These are phyloP conservation scores for Aspergillus arachidicola DNA, from an alignment of 2,329 filamentous ascomycete genomes.

Conservation along the genomic window DNA sequence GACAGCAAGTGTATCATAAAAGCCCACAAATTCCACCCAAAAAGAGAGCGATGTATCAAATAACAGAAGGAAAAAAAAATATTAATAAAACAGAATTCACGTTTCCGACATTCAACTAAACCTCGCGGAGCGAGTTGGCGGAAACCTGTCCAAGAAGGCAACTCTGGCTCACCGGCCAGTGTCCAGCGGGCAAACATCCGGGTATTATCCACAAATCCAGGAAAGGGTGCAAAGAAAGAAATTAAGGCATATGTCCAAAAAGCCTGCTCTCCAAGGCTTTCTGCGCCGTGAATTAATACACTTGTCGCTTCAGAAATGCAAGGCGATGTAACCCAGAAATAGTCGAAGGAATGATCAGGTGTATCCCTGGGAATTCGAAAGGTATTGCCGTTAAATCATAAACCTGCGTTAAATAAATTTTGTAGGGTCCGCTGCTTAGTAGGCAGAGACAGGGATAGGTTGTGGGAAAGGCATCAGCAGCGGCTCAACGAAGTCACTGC, in stretches of 20 bases:
- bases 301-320: conserved; percentile 17
- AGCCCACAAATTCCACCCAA: conserved; percentile 13
- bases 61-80: conserved; percentile 6
- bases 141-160: conserved; percentile 13
- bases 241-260: conserved; percentile 24
- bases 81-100: conserved; percentile 17
- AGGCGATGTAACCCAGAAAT: conserved; percentile 11
- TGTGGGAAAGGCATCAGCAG: conserved; percentile 26
- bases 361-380: conserved; percentile 4
- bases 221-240: conserved; percentile 16
- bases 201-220: conserved; percentile 17
- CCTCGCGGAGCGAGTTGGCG: conserved; percentile 6
- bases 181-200: conserved; percentile 7
- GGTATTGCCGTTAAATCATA: conserved; percentile 20
- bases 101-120: conserved; percentile 10
- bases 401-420: conserved; percentile 20
- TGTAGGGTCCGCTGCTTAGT: conserved; percentile 18
- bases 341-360: conserved; percentile 5
- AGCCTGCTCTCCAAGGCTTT: conserved; percentile 19
- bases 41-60: background rate
- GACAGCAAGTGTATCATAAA: conserved; percentile 6
- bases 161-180: conserved; percentile 1
- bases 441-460: conserved; percentile 31
- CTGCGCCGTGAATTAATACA: conserved; percentile 23
- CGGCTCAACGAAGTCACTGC: conserved; percentile 34